These are phyloP conservation scores for Starmerella sirachaensis DNA, from an alignment of 805 yeast genomes.

Conservation along the genomic window DNA sequence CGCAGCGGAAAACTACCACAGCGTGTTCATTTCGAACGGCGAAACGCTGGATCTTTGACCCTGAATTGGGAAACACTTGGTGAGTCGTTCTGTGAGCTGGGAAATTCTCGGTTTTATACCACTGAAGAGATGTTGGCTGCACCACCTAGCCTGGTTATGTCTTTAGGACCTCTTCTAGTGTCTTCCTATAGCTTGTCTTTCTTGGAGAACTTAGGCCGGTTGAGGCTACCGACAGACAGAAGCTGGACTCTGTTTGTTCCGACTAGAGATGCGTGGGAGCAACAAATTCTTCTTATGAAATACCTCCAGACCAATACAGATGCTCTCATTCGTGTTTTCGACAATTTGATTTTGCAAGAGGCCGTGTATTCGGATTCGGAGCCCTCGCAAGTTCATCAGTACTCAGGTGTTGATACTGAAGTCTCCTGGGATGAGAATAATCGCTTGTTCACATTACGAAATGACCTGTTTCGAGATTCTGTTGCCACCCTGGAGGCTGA, in stretches of 20 bases:
- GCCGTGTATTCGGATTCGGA: constrained; percentile 53
- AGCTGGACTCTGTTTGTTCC: constrained; percentile 77
- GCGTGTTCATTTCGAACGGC: constrained; percentile 37
- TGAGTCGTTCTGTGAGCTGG: constrained; percentile 37
- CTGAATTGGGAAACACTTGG: constrained; percentile 49
- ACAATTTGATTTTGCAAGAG: constrained; percentile 48
- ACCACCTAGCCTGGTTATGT: constrained; percentile 53
- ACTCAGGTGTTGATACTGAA: constrained; percentile 17
- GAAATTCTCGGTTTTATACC: constrained; percentile 55
- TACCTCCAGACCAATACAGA: constrained; percentile 44
- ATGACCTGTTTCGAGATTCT: too few species aligned
- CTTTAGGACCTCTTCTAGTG: constrained; percentile 50
- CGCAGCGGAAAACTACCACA: constrained; percentile 56
- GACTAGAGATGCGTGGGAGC: constrained; percentile 60
- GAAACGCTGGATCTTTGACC: constrained; percentile 25
- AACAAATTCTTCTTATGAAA: constrained; percentile 45
- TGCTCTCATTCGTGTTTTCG: constrained; percentile 42
- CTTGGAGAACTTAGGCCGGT: constrained; percentile 40
- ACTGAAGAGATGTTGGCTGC: constrained; percentile 47
- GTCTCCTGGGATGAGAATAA: constrained; percentile 9
- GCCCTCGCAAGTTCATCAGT: constrained; percentile 25
- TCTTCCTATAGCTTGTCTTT: constrained; percentile 56
- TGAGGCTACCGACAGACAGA: constrained; percentile 38
- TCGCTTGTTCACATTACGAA: too few species aligned
- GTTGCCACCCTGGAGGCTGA: constrained; percentile 12